Conservation (phyloP, 2,329 filamentous ascomycete species). For the Kalaharituber pfeilii region DNA sequence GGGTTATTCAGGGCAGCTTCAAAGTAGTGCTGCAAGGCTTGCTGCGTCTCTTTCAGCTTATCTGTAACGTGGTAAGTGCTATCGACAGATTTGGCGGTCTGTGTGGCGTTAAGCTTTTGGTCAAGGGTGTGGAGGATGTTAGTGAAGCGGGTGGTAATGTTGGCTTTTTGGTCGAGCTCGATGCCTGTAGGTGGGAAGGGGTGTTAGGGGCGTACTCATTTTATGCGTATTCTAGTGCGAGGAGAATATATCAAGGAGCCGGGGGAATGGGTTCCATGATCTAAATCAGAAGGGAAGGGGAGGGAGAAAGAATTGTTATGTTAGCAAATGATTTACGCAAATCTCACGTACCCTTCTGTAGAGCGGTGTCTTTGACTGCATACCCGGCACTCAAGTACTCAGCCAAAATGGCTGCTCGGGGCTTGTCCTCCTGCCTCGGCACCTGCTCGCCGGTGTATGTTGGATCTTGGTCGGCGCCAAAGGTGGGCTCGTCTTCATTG, state of each 20-base stretch:
- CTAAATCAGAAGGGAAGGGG: neutral
- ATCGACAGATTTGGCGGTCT: constrained; percentile 71
- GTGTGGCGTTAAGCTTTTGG: constrained; percentile 67
- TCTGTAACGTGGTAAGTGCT: constrained; percentile 64
- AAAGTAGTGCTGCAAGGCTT: constrained; percentile 65
- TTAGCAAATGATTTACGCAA: constrained; percentile 55
- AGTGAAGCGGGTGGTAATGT: constrained; percentile 65
- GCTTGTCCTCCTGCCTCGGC: constrained; percentile 96
- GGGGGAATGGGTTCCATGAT: neutral
- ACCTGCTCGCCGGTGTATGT: constrained; percentile 21
- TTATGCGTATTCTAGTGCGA: neutral
- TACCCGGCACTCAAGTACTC: constrained; percentile 97
- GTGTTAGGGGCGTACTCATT: neutral
- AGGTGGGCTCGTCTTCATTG: constrained; percentile 35
- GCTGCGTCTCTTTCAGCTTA: constrained; percentile 38
- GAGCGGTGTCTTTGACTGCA: constrained; percentile 44
- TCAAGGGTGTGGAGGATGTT: constrained; percentile 47
- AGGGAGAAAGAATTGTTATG: constrained; percentile 33
- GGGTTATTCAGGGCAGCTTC: constrained; percentile 80
- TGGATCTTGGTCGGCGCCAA: constrained; percentile 35
- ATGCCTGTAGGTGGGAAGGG: constrained; percentile 31
- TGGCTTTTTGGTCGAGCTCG: constrained; percentile 75
- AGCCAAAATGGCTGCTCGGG: constrained; percentile 76
- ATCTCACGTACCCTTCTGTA: constrained; percentile 28
- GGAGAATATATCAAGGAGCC: neutral